Conservation (phyloP, 1,284 basidiomycete genomes). For the Cryptococcus sp. region DNA sequence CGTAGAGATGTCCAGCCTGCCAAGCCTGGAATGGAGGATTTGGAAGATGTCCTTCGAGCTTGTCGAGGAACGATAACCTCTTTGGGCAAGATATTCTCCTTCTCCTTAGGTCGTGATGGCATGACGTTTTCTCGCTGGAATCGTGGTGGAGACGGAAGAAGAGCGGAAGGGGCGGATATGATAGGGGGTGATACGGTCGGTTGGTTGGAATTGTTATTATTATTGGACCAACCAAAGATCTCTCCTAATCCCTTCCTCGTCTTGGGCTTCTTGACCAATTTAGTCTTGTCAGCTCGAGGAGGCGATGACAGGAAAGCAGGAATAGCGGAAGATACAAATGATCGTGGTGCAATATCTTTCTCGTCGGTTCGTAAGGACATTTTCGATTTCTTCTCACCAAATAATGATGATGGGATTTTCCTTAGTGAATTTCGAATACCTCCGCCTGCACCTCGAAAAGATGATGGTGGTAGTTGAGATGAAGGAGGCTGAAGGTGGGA, state of each 20-base stretch:
- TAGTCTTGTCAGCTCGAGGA: conserved; percentile 6
- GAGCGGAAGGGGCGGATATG: conserved; percentile 6
- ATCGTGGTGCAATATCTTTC: conserved; percentile 6
- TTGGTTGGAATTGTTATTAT: not conserved
- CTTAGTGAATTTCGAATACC: conserved; percentile 21
- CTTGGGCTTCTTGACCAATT: conserved; percentile 22
- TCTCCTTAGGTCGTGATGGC: conserved; percentile 2
- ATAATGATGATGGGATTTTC: conserved; percentile 36
- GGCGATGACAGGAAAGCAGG: not conserved
- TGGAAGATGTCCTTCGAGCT: conserved; percentile 9
- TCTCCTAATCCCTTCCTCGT: conserved; percentile 31
- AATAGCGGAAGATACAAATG: not conserved
- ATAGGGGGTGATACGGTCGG: not conserved
- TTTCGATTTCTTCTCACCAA: conserved; percentile 20
- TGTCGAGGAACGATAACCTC: conserved; percentile 5
- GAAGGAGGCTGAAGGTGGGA: conserved; percentile 1
- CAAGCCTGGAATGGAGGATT: conserved; percentile 2
- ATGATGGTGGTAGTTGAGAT: conserved; percentile 10
- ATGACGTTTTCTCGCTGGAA: not conserved
- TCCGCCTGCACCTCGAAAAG: conserved; percentile 2
- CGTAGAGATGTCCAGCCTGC: conserved; percentile 2
- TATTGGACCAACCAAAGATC: conserved; percentile 29
- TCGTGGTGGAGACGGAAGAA: conserved; percentile 5
- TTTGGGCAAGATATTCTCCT: conserved; percentile 13
- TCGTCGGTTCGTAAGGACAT: conserved; percentile 11